These are phyloP conservation scores for Leccinum obscurum DNA, from an alignment of 768 basidiomycete genomes.

Conservation along the genomic window DNA sequence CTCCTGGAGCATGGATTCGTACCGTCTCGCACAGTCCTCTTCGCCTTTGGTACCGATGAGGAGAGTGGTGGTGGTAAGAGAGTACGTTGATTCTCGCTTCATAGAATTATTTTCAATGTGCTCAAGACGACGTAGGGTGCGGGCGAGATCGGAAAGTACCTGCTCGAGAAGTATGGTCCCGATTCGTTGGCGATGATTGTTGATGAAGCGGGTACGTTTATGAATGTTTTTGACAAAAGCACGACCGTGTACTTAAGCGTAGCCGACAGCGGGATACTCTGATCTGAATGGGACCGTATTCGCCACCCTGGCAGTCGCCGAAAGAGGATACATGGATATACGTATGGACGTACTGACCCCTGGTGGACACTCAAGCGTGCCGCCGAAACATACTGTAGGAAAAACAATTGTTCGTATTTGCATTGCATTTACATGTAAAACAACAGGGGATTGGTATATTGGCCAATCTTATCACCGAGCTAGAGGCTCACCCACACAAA, in stretches of 20 bases:
- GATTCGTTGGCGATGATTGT: constrained; percentile 53
- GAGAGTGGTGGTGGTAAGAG: constrained; percentile 38
- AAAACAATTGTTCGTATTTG: neutral
- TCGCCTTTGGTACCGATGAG: constrained; percentile 48
- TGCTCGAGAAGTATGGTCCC: constrained; percentile 48
- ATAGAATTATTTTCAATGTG: neutral
- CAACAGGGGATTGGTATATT: constrained; percentile 51
- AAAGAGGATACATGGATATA: constrained; percentile 47
- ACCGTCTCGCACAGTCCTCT: constrained; percentile 32
- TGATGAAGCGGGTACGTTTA: constrained; percentile 53
- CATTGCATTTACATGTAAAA: neutral
- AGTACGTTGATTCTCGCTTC: constrained; percentile 26
- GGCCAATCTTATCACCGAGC: constrained; percentile 43
- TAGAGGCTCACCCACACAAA: constrained; percentile 46
- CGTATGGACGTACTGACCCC: constrained; percentile 43
- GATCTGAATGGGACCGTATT: constrained; percentile 32
- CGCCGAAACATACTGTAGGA: constrained; percentile 51
- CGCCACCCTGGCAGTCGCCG: constrained; percentile 33
- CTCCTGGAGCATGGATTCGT: constrained; percentile 31
- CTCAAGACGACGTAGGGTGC: constrained; percentile 40
- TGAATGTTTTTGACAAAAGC: neutral
- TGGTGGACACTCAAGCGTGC: constrained; percentile 57
- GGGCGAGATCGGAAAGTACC: constrained; percentile 34
- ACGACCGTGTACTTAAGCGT: neutral
- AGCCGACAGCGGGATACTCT: constrained; percentile 29